phyloP scores from a whole-genome alignment of 2,329 filamentous ascomycete species.

The Ophiostoma novo-ulmi region DNA sequence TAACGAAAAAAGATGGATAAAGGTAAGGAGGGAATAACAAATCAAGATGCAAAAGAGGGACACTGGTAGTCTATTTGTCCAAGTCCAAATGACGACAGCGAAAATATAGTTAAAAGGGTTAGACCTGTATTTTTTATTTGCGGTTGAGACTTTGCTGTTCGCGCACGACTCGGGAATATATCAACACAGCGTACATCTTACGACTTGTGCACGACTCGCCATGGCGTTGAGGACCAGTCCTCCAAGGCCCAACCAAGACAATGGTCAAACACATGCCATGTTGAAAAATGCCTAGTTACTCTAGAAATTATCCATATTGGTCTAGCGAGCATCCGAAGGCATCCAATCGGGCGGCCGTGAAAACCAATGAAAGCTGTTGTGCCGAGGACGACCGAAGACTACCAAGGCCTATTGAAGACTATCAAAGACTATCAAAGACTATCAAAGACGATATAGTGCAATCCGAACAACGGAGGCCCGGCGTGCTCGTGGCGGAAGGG shows the following conservation, averaged over 20 bases:
- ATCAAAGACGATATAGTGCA: not conserved
- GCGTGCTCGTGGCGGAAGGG: not conserved
- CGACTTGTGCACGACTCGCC: not conserved
- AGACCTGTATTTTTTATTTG: not conserved
- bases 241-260: not conserved
- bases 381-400: not conserved
- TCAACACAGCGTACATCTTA: not conserved
- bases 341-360: not conserved
- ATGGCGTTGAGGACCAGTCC: not conserved
- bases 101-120: not conserved
- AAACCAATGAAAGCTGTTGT: not conserved
- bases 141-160: not conserved
- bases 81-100: not conserved
- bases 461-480: constrained; percentile 10
- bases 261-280: not conserved
- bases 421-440: not conserved
- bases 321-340: not conserved
- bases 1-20: not conserved
- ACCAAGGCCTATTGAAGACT: not conserved
- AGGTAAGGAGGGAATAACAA: not conserved
- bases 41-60: constrained; percentile 4
- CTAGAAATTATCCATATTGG: not conserved
- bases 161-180: constrained; percentile 1
- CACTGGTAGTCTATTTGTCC: not conserved
- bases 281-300: not conserved